phyloP scores from a whole-genome alignment of 2,329 filamentous ascomycete genomes.

The Blastomyces percursus region DNA sequence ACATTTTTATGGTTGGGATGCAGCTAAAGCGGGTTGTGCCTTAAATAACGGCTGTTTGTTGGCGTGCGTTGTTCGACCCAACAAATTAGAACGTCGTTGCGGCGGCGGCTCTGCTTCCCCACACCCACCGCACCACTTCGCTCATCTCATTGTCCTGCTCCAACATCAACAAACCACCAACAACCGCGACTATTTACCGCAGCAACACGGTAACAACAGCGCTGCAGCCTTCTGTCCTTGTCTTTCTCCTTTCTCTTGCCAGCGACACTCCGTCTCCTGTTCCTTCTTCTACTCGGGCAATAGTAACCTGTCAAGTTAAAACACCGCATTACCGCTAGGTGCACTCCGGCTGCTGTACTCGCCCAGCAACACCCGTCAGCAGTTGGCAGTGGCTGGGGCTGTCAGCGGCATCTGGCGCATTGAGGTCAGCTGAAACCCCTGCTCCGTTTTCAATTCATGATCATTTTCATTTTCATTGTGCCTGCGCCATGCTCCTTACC shows the following conservation, averaged over 20 bases:
- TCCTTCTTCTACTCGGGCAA: not conserved
- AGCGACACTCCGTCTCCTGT: not conserved
- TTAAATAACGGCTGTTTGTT: not conserved
- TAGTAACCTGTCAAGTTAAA: not conserved
- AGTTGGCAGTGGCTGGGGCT: conserved; percentile 15
- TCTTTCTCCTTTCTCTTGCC: not conserved
- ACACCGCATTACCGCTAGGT: not conserved
- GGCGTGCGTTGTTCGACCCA: not conserved
- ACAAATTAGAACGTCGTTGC: not conserved
- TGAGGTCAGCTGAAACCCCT: conserved; percentile 24
- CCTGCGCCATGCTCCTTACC: not conserved
- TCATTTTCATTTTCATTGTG: conserved; percentile 11
- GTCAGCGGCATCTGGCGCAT: conserved; percentile 29
- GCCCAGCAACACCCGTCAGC: not conserved
- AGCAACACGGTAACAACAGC: not conserved
- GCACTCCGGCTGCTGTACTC: not conserved
- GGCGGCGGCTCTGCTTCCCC: conserved; percentile 3
- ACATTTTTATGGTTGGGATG: not conserved
- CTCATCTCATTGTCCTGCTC: not conserved
- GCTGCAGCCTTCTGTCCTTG: not conserved
- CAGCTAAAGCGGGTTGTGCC: not conserved
- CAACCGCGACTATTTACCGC: not conserved
- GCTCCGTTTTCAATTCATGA: conserved; percentile 1
- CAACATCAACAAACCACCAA: not conserved
- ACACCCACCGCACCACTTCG: not conserved